phyloP scores from a whole-genome alignment of 345 rosid genomes.

The Camelina hispida region DNA sequence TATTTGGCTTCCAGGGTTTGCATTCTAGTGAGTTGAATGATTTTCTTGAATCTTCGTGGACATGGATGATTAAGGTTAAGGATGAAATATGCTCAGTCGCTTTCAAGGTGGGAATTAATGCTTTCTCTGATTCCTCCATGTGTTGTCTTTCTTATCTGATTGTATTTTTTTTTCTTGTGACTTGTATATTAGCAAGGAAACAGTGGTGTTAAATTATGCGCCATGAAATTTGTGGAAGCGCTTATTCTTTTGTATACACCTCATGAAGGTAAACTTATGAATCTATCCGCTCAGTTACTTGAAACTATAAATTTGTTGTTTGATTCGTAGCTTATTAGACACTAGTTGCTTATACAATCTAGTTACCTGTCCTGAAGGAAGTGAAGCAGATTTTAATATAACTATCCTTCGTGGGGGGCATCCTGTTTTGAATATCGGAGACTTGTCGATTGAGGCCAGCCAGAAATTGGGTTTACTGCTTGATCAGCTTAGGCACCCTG shows the following conservation, averaged over 20 bases:
- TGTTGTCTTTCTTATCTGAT: slow-evolving; percentile 24
- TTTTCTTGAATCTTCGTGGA: slow-evolving; percentile 76
- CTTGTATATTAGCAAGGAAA: slow-evolving; percentile 67
- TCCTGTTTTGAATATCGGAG: slow-evolving; percentile 83
- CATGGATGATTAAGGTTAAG: slow-evolving; percentile 81
- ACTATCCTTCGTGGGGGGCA: slow-evolving; percentile 90
- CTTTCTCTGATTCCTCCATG: slow-evolving; percentile 20
- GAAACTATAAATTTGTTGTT: slow-evolving; percentile 3
- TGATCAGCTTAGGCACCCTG: slow-evolving; percentile 90
- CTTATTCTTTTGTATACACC: slow-evolving; percentile 89
- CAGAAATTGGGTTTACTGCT: slow-evolving; percentile 77
- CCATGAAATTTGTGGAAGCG: slow-evolving; percentile 89
- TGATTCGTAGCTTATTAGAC: slow-evolving; percentile 1
- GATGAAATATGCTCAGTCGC: slow-evolving; percentile 78
- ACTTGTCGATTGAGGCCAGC: slow-evolving; percentile 91
- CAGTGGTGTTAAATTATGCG: slow-evolving; percentile 74
- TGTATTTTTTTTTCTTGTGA: slow-evolving; percentile 28
- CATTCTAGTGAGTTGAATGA: slow-evolving; percentile 69
- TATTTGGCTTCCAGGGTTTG: slow-evolving; percentile 61
- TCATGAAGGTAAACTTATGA: slow-evolving; percentile 58
- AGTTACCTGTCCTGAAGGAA: slow-evolving; percentile 53
- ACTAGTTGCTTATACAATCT: slow-evolving; percentile 40
- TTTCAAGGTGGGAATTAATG: slow-evolving; percentile 61
- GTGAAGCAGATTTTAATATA: slow-evolving; percentile 65
- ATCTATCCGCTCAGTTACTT: slow-evolving; percentile 26